phyloP scores from a whole-genome alignment of 2,329 filamentous ascomycete genomes.

The Tolypocladium amazonense region DNA sequence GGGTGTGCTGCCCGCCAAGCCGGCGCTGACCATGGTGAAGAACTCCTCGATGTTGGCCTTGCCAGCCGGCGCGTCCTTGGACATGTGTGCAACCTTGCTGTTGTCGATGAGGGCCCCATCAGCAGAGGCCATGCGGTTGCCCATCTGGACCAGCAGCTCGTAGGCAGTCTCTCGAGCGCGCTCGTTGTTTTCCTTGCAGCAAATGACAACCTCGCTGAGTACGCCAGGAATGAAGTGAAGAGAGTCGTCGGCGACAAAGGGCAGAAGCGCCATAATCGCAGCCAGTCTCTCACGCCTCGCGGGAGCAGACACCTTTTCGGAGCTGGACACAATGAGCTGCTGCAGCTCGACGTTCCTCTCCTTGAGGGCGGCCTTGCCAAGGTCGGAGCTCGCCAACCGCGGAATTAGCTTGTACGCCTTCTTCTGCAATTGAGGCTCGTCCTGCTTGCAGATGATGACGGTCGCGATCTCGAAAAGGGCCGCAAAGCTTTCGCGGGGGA shows the following conservation, averaged over 20 bases:
- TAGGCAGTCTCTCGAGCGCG: slow-evolving; percentile 84
- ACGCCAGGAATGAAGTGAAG: slow-evolving; percentile 91
- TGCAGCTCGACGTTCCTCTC: slow-evolving; percentile 74
- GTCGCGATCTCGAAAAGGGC: slow-evolving; percentile 80
- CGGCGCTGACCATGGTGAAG: slow-evolving; percentile 96
- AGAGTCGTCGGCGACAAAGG: slow-evolving; percentile 63
- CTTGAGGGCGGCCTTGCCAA: slow-evolving; percentile 63
- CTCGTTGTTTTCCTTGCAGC: slow-evolving; percentile 96
- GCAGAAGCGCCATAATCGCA: slow-evolving; percentile 71
- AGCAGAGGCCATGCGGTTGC: slow-evolving; percentile 59
- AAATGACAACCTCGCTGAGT: slow-evolving; percentile 88
- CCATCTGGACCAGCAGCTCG: slow-evolving; percentile 80
- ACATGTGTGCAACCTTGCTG: slow-evolving; percentile 79
- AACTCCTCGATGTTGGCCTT: slow-evolving; percentile 84
- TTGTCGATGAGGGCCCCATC: slow-evolving; percentile 70
- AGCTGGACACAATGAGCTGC: slow-evolving; percentile 64
- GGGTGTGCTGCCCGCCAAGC: slow-evolving; percentile 81
- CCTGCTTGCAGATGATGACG: slow-evolving; percentile 67
- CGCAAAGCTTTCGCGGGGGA: slow-evolving; percentile 76
- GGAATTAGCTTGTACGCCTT: slow-evolving; percentile 98
- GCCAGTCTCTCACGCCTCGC: slow-evolving; percentile 77
- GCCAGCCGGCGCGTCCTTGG: slow-evolving; percentile 64
- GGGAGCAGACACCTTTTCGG: slow-evolving; percentile 78
- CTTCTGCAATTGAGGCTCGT: slow-evolving; percentile 91
- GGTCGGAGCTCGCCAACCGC: slow-evolving; percentile 70